Percentiles rank a stretch among this genome's conserved stretches.
phyloP scores from a whole-genome alignment of 2,329 filamentous ascomycete genomes.

The Emergomyces africanus region DNA sequence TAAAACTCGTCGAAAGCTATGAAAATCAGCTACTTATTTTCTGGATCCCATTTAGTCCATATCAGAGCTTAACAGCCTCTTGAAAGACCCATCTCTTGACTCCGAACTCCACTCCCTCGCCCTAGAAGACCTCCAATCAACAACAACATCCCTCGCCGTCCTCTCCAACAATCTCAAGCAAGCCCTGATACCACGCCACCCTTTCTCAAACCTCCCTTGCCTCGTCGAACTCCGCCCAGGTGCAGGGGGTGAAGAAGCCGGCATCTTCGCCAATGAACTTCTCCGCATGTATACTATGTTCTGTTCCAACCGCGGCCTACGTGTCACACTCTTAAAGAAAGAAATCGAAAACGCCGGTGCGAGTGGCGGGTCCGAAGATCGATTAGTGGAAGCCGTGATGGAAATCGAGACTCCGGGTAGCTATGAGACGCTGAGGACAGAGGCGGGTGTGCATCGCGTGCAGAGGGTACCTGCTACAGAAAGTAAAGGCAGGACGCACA shows the following conservation, averaged over 20 bases:
- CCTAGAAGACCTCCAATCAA: slow-evolving; percentile 56
- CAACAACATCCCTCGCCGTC: slow-evolving; percentile 46
- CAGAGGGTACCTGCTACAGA: slow-evolving; percentile 90
- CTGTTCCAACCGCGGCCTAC: slow-evolving; percentile 56
- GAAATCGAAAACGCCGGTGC: slow-evolving; percentile 55
- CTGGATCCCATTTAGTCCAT: slow-evolving; percentile 31
- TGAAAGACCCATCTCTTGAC: slow-evolving; percentile 53
- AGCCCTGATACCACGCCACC: slow-evolving; percentile 72
- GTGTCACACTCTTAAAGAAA: slow-evolving; percentile 61
- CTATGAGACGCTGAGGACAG: slow-evolving; percentile 69
- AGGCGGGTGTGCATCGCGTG: slow-evolving; percentile 90
- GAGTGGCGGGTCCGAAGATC: slow-evolving; percentile 48
- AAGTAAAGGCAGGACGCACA: slow-evolving; percentile 81
- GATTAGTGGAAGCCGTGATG: slow-evolving; percentile 75
- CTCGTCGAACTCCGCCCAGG: slow-evolving; percentile 86
- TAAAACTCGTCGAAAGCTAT: background rate
- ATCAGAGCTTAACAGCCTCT: slow-evolving; percentile 60
- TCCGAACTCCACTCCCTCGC: slow-evolving; percentile 47
- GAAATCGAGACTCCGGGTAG: slow-evolving; percentile 66
- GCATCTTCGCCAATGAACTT: slow-evolving; percentile 76
- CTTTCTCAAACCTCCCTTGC: slow-evolving; percentile 81
- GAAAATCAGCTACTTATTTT: background rate
- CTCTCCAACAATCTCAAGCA: slow-evolving; percentile 59
- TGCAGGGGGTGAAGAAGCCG: slow-evolving; percentile 80
- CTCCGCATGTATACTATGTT: slow-evolving; percentile 81